Conservation (phyloP, 2,329 filamentous ascomycete genomes). For the Pseudocercospora ulei region DNA sequence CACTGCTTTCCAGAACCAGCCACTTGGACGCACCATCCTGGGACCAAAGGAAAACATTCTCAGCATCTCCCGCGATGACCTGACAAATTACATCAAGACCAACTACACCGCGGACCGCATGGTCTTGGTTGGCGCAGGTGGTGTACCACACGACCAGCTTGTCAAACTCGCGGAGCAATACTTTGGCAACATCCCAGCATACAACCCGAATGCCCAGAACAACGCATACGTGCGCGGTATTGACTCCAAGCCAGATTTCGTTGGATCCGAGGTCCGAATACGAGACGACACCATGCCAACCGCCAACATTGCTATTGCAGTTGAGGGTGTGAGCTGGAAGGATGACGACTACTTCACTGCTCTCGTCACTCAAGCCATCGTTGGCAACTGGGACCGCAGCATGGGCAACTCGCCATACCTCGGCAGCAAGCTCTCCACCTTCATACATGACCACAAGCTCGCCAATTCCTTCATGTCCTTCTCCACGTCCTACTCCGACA, state of each 20-base stretch:
- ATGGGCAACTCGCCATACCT: conserved; percentile 96
- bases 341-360: conserved; percentile 98
- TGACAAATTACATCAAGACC: conserved; percentile 94
- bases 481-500: conserved; percentile 98
- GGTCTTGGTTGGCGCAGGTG: conserved; percentile 93
- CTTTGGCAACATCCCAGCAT: conserved; percentile 69
- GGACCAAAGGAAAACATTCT: conserved; percentile 97
- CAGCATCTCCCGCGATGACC: conserved; percentile 83
- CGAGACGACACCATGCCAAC: conserved; percentile 93
- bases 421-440: conserved; percentile 93
- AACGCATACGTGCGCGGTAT: conserved; percentile 60
- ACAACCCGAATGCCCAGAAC: conserved; percentile 63
- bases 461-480: conserved; percentile 99
- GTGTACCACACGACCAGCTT: conserved; percentile 84
- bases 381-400: conserved; percentile 98
- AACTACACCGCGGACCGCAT: conserved; percentile 99
- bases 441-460: conserved; percentile 86
- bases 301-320: conserved; percentile 94
- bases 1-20: conserved; percentile 93
- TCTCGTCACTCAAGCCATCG: conserved; percentile 92
- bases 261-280: conserved; percentile 90
- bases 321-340: conserved; percentile 99
- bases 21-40: conserved; percentile 92
- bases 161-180: conserved; percentile 95
- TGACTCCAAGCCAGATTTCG: conserved; percentile 86